Percentiles rank a stretch among this genome's conserved stretches.
Conservation (phyloP, 169 alveolate species). For the Besnoitia besnoiti region DNA sequence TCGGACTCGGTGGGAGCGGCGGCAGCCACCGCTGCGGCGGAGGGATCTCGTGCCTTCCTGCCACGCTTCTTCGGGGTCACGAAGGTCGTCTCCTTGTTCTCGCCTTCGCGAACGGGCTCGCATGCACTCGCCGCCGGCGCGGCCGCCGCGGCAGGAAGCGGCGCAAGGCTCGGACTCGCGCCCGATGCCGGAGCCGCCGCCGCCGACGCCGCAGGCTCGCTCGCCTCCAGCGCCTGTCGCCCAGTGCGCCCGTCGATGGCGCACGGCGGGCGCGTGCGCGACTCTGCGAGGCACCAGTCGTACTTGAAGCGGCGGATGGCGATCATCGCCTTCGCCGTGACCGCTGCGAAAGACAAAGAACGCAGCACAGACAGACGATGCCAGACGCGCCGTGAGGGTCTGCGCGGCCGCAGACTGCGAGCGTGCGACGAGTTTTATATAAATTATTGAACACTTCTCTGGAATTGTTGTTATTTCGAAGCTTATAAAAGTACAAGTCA, state of each 20-base stretch:
- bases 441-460: too few relatives aligned
- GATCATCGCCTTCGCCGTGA: not conserved
- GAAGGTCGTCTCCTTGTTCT: not conserved
- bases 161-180: not conserved
- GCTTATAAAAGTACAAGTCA: too few relatives aligned
- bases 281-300: not conserved
- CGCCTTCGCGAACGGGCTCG: not conserved
- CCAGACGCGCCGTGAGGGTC: too few relatives aligned
- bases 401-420: too few relatives aligned
- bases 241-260: not conserved
- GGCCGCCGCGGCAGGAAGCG: not conserved
- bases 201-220: not conserved
- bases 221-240: not conserved
- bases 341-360: not conserved
- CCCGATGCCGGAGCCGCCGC: not conserved
- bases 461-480: too few relatives aligned
- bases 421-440: too few relatives aligned
- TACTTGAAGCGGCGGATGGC: constrained; percentile 32
- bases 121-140: not conserved
- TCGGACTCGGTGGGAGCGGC: not conserved
- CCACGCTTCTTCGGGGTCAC: constrained; percentile 37
- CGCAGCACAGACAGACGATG: not conserved
- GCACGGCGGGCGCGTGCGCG: constrained; percentile 19
- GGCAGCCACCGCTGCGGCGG: not conserved
- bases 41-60: not conserved